Percentiles rank a stretch among this genome's conserved stretches.
Evolutionary conservation across 305 asterid species (phyloP).

Genomic region (Fraxinus floribunda): DNA sequence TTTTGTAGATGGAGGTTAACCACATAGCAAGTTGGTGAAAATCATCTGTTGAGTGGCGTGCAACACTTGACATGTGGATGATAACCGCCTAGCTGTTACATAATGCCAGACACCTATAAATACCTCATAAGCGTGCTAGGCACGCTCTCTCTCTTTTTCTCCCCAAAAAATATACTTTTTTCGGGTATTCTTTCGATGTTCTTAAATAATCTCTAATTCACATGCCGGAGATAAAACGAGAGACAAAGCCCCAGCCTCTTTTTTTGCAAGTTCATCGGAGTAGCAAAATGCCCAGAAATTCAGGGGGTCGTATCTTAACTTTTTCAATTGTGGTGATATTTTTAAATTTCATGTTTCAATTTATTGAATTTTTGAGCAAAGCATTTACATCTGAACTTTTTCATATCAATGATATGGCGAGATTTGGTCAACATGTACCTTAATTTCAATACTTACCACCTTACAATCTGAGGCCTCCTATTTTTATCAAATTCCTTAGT

Average conservation of each 20-base stretch:
- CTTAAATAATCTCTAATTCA: neutral
- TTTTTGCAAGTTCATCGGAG: neutral
- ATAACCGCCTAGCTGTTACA: neutral
- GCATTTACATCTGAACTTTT: too few relatives aligned
- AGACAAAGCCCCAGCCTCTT: neutral
- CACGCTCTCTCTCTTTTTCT: too few relatives aligned
- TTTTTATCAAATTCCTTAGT: too few relatives aligned
- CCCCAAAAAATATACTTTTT: neutral
- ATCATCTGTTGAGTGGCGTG: neutral
- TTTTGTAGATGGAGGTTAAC: too few relatives aligned
- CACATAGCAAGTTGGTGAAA: too few relatives aligned
- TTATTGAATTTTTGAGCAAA: neutral
- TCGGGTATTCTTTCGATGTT: too few relatives aligned
- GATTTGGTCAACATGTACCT: neutral
- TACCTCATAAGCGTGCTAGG: neutral
- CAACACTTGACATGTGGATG: neutral
- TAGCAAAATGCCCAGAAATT: too few relatives aligned
- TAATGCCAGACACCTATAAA: neutral
- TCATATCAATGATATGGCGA: neutral
- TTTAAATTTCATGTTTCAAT: too few relatives aligned
- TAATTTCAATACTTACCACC: neutral
- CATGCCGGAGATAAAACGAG: neutral
- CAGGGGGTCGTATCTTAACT: neutral
- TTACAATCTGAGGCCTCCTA: neutral
- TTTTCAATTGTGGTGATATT: neutral